These are phyloP conservation scores for Petunia hybrid DNA, from an alignment of 305 asterid species.

Conservation along the genomic window DNA sequence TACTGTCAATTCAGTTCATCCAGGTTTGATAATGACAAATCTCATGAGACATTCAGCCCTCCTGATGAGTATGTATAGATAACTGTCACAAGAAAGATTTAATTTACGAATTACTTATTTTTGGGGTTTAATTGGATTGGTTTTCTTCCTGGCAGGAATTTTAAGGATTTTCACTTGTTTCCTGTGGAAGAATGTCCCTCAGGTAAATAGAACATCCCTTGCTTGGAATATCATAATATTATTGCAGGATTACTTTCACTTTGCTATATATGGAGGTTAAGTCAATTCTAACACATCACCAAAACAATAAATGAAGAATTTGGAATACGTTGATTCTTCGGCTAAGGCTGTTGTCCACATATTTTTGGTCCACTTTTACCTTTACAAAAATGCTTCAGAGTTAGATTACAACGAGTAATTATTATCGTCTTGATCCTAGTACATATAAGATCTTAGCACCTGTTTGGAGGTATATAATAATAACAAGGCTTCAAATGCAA, in stretches of 20 bases:
- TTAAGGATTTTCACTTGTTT: slow-evolving; percentile 57
- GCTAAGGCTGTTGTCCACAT: too few species aligned
- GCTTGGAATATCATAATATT: too few species aligned
- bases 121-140: not conserved
- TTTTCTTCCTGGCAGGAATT: slow-evolving; percentile 49
- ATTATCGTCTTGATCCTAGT: too few species aligned
- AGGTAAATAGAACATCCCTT: slow-evolving; percentile 46
- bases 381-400: too few species aligned
- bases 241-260: not conserved
- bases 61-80: slow-evolving; percentile 53
- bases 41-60: slow-evolving; percentile 62
- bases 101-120: not conserved
- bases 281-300: not conserved
- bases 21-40: slow-evolving; percentile 81
- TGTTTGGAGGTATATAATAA: too few species aligned
- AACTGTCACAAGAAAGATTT: not conserved
- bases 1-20: slow-evolving; percentile 79
- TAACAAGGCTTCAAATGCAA: too few species aligned
- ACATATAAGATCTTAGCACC: too few species aligned
- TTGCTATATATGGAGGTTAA: not conserved
- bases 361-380: too few species aligned
- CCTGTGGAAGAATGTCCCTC: slow-evolving; percentile 86
- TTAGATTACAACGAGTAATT: too few species aligned
- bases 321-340: not conserved
- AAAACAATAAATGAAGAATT: not conserved